Conservation (phyloP, 441 rosid genomes). For the Rhodomyrtus psidioides region DNA sequence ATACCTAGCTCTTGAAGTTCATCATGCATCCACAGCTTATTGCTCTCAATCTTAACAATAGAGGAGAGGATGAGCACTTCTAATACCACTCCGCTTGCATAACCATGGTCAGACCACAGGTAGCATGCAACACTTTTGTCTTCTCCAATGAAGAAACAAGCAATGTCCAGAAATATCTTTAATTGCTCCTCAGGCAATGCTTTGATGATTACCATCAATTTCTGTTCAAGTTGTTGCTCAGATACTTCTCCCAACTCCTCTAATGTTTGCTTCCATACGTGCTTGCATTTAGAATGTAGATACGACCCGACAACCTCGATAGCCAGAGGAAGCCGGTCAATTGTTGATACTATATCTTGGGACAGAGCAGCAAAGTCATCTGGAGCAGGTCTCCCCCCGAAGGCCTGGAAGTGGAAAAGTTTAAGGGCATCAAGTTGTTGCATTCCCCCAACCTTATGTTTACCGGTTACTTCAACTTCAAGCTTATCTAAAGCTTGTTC, state of each 20-base stretch:
- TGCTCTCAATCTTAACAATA: neutral
- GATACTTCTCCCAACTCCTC: rapidly evolving
- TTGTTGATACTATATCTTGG: neutral
- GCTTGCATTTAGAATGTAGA: neutral
- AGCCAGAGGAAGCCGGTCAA: neutral
- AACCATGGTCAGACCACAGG: neutral
- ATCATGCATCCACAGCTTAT: too few relatives aligned
- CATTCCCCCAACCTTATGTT: neutral
- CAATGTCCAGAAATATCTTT: neutral
- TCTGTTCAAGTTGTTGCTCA: rapidly evolving
- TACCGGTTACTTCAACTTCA: neutral
- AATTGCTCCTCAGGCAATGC: neutral
- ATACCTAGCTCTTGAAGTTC: neutral
- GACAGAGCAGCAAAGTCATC: neutral
- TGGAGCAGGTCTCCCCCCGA: too few relatives aligned
- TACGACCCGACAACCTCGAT: neutral
- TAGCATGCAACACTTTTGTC: neutral
- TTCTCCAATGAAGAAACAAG: neutral
- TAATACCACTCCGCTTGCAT: rapidly evolving
- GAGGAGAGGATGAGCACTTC: rapidly evolving
- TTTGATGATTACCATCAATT: neutral
- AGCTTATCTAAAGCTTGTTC: neutral
- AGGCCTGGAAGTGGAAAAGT: rapidly evolving
- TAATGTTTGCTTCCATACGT: neutral
- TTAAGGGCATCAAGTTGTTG: rapidly evolving